Percentiles rank a stretch among this genome's conserved stretches.
Conservation (phyloP, 1,284 basidiomycete genomes). For the Naganishia sp. region DNA sequence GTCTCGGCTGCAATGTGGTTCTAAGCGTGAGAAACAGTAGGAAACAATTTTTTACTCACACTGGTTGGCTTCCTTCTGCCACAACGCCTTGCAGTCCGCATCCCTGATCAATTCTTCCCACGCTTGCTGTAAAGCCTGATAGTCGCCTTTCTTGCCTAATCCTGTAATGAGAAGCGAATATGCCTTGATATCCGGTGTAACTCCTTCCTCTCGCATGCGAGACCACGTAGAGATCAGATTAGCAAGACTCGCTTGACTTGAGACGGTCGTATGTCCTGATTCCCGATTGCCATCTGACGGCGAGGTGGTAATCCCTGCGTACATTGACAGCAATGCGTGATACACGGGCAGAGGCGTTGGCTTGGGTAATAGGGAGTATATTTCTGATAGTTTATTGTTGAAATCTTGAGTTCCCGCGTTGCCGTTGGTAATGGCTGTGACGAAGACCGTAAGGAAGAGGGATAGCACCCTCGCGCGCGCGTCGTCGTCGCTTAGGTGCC, state of each 20-base stretch:
- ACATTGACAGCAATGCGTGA: conserved; percentile 27
- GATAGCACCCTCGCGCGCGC: conserved; percentile 1
- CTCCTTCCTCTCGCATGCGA: conserved; percentile 36
- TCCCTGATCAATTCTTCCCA: conserved; percentile 49
- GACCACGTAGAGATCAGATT: conserved; percentile 43
- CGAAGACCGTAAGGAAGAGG: conserved; percentile 1
- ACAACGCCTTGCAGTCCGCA: conserved; percentile 37
- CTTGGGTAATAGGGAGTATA: conserved; percentile 28
- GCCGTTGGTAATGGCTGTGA: neutral
- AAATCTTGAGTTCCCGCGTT: neutral
- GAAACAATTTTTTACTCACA: neutral
- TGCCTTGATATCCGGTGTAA: conserved; percentile 45
- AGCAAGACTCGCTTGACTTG: conserved; percentile 9
- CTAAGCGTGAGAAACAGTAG: neutral
- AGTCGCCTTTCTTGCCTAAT: conserved; percentile 46
- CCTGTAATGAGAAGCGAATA: conserved; percentile 49
- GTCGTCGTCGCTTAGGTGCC: neutral
- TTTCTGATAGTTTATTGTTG: conserved; percentile 11
- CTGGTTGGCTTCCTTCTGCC: conserved; percentile 25
- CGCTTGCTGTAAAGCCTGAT: conserved; percentile 38
- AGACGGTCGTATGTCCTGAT: neutral
- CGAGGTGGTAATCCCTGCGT: conserved; percentile 7
- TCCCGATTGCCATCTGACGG: neutral
- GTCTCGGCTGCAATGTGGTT: conserved; percentile 5
- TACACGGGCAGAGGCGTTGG: conserved; percentile 37